Percentiles rank a stretch among this genome's conserved stretches.
phyloP scores from a whole-genome alignment of 768 basidiomycete genomes.

The Podaxis sp. region DNA sequence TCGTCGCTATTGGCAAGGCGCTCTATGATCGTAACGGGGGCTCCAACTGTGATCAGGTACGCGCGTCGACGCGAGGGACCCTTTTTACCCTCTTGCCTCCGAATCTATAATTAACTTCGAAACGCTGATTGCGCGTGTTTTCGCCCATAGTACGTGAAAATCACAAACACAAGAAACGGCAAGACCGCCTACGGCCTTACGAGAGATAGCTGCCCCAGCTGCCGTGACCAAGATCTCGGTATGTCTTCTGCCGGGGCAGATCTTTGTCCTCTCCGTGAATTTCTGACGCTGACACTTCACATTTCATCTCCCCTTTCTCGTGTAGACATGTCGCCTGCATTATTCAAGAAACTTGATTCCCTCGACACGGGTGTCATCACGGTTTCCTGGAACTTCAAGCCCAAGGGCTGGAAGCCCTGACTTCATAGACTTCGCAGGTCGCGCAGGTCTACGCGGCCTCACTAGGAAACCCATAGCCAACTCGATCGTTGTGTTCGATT shows the following conservation, averaged over 20 bases:
- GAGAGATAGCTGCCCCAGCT: slow-evolving; percentile 60
- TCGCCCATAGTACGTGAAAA: slow-evolving; percentile 51
- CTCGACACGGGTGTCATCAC: slow-evolving; percentile 49
- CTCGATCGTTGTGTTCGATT: background rate
- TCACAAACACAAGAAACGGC: slow-evolving; percentile 59
- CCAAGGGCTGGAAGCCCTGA: slow-evolving; percentile 42
- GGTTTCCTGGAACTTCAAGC: slow-evolving; percentile 66
- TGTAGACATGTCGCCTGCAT: slow-evolving; percentile 64
- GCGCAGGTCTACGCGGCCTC: slow-evolving; percentile 12
- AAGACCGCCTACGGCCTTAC: slow-evolving; percentile 47
- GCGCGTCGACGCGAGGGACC: slow-evolving; percentile 18
- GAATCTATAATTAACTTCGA: slow-evolving; percentile 12
- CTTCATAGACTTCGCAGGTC: background rate
- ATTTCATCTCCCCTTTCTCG: background rate
- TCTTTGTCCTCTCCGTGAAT: background rate
- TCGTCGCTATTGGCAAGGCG: slow-evolving; percentile 59
- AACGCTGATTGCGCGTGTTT: slow-evolving; percentile 10
- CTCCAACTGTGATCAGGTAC: slow-evolving; percentile 60
- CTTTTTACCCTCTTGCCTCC: slow-evolving; percentile 7
- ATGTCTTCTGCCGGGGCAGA: slow-evolving; percentile 20
- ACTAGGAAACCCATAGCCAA: background rate
- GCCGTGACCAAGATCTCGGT: slow-evolving; percentile 58
- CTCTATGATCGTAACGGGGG: slow-evolving; percentile 54
- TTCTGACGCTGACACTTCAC: background rate
- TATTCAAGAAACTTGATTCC: slow-evolving; percentile 53